Evolutionary conservation across 2,329 filamentous ascomycete genomes (phyloP).

Genomic region (Venturia oleaginea): DNA sequence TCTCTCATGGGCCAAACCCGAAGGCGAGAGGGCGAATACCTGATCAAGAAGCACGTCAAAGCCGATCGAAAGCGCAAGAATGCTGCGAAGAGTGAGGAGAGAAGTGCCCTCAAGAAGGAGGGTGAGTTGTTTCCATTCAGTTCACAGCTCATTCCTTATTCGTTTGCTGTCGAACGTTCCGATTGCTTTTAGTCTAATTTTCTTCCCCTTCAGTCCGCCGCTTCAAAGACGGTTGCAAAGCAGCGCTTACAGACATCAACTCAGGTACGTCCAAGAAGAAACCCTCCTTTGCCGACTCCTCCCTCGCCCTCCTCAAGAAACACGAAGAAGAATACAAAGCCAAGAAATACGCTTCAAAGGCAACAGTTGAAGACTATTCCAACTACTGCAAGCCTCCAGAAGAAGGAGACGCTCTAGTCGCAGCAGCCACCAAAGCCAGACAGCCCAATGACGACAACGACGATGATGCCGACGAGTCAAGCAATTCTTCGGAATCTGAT

Average conservation of each 20-base stretch:
- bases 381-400: conserved; percentile 14
- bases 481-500: background rate
- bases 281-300: conserved; percentile 16
- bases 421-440: background rate
- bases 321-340: conserved; percentile 20
- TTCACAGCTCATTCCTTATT: background rate
- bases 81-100: conserved; percentile 22
- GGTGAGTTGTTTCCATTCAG: conserved; percentile 17
- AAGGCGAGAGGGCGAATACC: conserved; percentile 26
- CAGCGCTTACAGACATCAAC: conserved; percentile 23
- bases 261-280: conserved; percentile 28
- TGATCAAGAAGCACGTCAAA: conserved; percentile 20
- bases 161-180: background rate
- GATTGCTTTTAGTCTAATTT: conserved; percentile 1
- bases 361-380: conserved; percentile 4
- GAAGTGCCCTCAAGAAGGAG: conserved; percentile 18
- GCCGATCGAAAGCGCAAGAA: conserved; percentile 25
- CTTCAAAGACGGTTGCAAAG: conserved; percentile 25
- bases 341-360: conserved; percentile 5
- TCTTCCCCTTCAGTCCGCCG: conserved; percentile 20
- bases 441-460: background rate
- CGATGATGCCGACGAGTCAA: background rate
- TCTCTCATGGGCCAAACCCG: conserved; percentile 31
- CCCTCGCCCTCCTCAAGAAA: conserved; percentile 23
- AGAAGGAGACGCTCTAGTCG: background rate